Conservation (phyloP, 2,329 filamentous ascomycete genomes). For the Aspergillus novoparasiticus region DNA sequence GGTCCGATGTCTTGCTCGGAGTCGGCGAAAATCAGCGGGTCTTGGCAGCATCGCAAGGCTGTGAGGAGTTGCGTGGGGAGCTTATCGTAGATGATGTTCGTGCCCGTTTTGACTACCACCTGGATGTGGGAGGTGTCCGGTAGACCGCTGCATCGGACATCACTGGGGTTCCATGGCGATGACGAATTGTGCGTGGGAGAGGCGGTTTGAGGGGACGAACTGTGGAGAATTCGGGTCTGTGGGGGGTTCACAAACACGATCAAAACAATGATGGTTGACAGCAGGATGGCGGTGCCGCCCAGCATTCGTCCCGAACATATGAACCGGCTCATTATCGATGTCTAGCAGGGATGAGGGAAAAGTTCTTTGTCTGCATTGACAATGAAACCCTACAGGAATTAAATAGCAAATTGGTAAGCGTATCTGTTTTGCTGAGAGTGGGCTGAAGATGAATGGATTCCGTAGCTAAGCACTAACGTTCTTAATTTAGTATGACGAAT, state of each 20-base stretch:
- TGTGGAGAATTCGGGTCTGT: conserved; percentile 5
- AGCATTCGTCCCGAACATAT: background rate
- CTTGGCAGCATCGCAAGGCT: conserved; percentile 50
- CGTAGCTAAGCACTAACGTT: background rate
- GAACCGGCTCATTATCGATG: background rate
- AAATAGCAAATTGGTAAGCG: background rate
- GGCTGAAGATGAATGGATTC: background rate
- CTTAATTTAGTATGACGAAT: conserved; percentile 5
- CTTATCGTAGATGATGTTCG: conserved; percentile 55
- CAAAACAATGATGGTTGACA: background rate
- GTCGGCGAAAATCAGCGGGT: conserved; percentile 53
- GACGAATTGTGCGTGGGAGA: background rate
- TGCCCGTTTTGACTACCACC: conserved; percentile 61
- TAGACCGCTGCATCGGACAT: conserved; percentile 42
- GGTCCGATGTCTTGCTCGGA: conserved; percentile 35
- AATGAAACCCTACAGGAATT: background rate
- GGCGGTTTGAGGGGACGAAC: background rate
- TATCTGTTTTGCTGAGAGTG: background rate
- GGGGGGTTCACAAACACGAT: conserved; percentile 5
- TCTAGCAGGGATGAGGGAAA: background rate
- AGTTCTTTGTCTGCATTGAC: background rate
- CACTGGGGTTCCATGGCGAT: background rate
- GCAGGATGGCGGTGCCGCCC: background rate
- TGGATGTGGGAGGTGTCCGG: conserved; percentile 52
- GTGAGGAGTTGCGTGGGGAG: conserved; percentile 60